These are phyloP conservation scores for Aurinia saxatilis DNA, from an alignment of 345 rosid species.

Conservation along the genomic window DNA sequence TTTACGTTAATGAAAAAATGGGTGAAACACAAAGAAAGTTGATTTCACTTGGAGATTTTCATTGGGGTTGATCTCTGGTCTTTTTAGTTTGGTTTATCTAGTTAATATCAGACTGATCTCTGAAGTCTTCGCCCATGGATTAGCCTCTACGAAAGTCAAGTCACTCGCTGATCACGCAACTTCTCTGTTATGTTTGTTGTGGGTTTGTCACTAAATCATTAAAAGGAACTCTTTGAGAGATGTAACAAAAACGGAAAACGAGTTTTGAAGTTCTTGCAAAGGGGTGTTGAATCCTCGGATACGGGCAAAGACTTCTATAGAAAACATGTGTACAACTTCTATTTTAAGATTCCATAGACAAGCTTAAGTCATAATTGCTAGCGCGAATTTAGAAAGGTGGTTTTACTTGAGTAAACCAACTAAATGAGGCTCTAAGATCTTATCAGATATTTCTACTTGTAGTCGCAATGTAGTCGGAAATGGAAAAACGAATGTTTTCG, in stretches of 20 bases:
- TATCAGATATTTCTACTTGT: no score
- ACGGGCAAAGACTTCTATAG: slow-evolving; percentile 52
- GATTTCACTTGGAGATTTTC: not conserved
- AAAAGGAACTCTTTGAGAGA: slow-evolving; percentile 43
- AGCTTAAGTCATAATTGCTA: no score
- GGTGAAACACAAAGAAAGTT: no score
- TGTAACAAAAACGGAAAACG: slow-evolving; percentile 62
- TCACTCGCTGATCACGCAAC: slow-evolving; percentile 61
- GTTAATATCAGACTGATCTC: slow-evolving; percentile 53
- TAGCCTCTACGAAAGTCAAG: slow-evolving; percentile 44
- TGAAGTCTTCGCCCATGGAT: slow-evolving; percentile 44
- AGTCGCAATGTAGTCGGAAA: no score
- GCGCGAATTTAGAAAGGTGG: no score
- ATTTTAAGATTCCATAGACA: no score
- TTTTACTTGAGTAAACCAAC: no score
- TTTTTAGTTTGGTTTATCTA: slow-evolving; percentile 45
- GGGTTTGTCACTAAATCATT: slow-evolving; percentile 27
- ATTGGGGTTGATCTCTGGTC: slow-evolving; percentile 45
- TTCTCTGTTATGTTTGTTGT: slow-evolving; percentile 50
- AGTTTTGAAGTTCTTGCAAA: slow-evolving; percentile 60
- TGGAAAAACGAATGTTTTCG: no score
- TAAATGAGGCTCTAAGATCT: no score
- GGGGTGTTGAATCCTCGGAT: slow-evolving; percentile 50
- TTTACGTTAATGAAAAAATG: no score
- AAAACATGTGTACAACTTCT: no score